phyloP scores from a whole-genome alignment of 106 monocot genomes.

The Platanthera zijinensis region DNA sequence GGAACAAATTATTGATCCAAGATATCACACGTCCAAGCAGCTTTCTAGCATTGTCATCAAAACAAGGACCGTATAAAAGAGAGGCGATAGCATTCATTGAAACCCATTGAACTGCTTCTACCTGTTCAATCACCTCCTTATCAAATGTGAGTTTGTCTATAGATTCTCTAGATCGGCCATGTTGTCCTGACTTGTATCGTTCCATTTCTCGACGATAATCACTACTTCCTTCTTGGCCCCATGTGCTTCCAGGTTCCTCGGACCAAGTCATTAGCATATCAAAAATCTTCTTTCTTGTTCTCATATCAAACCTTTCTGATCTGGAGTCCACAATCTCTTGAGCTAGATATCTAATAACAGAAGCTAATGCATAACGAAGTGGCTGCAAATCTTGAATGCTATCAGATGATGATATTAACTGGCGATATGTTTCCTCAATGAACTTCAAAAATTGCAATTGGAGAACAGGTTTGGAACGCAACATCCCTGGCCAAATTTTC shows the following conservation, averaged over 20 bases:
- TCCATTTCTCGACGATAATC: conserved; percentile 91
- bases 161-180: conserved; percentile 84
- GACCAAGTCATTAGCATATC: conserved; percentile 78
- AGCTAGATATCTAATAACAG: conserved; percentile 72
- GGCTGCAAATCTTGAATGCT: conserved; percentile 73
- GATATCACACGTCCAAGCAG: conserved; percentile 68
- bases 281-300: conserved; percentile 67
- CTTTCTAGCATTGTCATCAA: conserved; percentile 98
- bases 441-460: conserved; percentile 74
- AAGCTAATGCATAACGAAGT: conserved; percentile 85
- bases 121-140: conserved; percentile 73
- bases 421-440: conserved; percentile 76
- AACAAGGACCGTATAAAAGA: conserved; percentile 89
- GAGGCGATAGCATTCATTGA: conserved; percentile 96
- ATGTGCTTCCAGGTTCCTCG: conserved; percentile 61
- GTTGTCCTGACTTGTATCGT: conserved; percentile 77
- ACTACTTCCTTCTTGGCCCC: conserved; percentile 47
- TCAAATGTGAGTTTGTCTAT: conserved; percentile 89
- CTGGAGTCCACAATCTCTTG: conserved; percentile 85
- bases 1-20: conserved; percentile 90
- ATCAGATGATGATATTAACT: conserved; percentile 36
- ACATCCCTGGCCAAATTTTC: conserved; percentile 94
- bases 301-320: conserved; percentile 72
- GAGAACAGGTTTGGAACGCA: conserved; percentile 60
- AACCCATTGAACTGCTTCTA: conserved; percentile 87